Conservation (phyloP, 2,329 filamentous ascomycete genomes). For the Colletotrichum phormii region DNA sequence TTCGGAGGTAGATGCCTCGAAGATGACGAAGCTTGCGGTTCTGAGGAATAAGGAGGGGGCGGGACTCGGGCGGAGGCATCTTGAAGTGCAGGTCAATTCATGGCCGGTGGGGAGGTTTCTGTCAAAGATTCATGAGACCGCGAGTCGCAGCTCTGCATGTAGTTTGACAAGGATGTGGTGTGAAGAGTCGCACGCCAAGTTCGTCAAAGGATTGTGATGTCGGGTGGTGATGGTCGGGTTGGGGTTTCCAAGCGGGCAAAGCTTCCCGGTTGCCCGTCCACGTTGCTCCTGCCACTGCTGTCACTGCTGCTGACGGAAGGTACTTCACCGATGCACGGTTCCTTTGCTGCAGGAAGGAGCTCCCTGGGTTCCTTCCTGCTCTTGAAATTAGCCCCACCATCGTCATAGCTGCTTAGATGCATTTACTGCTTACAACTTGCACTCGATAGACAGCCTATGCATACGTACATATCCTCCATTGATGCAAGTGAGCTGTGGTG, state of each 20-base stretch:
- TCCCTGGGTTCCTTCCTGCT: neutral
- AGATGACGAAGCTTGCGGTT: conserved; percentile 92
- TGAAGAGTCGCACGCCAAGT: conserved; percentile 1
- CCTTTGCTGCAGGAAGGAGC: neutral
- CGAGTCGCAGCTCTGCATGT: neutral
- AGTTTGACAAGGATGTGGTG: neutral
- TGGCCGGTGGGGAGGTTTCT: neutral
- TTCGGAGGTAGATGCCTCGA: conserved; percentile 87
- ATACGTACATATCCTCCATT: neutral
- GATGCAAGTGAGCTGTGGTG: neutral
- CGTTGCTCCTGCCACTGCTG: neutral
- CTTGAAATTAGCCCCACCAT: neutral
- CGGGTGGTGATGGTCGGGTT: neutral
- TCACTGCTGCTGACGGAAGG: neutral
- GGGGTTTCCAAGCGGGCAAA: neutral
- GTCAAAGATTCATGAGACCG: neutral
- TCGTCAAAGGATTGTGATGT: neutral
- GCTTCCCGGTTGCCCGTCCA: neutral
- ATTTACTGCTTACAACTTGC: neutral
- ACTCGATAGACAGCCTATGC: neutral
- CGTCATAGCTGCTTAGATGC: neutral
- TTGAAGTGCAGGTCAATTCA: conserved; percentile 33
- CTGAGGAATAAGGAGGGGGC: conserved; percentile 71
- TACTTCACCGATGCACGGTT: conserved; percentile 2
- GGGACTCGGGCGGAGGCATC: conserved; percentile 40